phyloP scores from a whole-genome alignment of 2,329 filamentous ascomycete genomes.

The Gaeumannomyces tritici region DNA sequence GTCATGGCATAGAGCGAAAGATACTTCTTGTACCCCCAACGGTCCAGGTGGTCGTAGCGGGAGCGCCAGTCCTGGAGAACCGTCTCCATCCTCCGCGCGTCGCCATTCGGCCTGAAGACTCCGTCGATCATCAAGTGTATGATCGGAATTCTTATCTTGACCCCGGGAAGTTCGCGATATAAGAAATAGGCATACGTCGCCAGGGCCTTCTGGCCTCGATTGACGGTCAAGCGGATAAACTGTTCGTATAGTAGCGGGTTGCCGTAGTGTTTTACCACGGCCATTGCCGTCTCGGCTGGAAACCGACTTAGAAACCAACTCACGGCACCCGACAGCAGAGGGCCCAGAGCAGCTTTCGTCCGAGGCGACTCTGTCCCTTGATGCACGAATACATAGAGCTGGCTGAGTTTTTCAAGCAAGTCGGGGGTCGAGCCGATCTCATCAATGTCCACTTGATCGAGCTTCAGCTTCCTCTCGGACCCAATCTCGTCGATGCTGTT shows the following conservation, averaged over 20 bases:
- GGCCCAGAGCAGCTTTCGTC: background rate
- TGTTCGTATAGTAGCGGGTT: constrained; percentile 31
- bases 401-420: background rate
- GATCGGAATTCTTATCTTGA: constrained; percentile 24
- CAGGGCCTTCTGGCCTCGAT: constrained; percentile 18
- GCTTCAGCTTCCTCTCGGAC: constrained; percentile 1
- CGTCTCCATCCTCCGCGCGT: constrained; percentile 29
- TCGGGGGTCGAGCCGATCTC: background rate
- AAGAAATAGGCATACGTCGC: constrained; percentile 32
- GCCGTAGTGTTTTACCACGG: constrained; percentile 29
- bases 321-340: background rate
- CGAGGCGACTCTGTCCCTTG: background rate
- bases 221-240: constrained; percentile 26
- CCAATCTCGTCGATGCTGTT: background rate
- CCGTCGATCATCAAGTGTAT: constrained; percentile 34
- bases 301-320: constrained; percentile 4
- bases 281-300: constrained; percentile 15
- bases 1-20: constrained; percentile 36
- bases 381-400: background rate
- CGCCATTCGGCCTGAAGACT: constrained; percentile 25
- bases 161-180: constrained; percentile 32
- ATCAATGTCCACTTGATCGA: background rate
- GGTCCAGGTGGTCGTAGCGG: constrained; percentile 27
- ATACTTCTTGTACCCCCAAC: constrained; percentile 36
- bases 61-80: constrained; percentile 39